Conservation (phyloP, 1,284 basidiomycete species). For the Butyriboletus appendiculatus region DNA sequence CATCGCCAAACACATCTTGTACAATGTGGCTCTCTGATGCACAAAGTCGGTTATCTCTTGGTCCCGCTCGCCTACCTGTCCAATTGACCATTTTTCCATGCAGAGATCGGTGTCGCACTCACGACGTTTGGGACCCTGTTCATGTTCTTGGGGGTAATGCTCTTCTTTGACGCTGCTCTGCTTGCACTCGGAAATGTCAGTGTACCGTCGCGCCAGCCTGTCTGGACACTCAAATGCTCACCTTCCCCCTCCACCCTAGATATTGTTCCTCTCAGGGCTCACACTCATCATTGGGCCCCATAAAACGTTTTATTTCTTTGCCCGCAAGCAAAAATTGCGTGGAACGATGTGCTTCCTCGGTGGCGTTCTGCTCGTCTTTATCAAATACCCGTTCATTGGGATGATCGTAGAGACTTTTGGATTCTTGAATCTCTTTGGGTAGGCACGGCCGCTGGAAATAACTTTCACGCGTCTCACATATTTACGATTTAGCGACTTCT, state of each 20-base stretch:
- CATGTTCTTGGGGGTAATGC: constrained; percentile 93
- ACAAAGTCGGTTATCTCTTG: constrained; percentile 50
- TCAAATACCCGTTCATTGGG: constrained; percentile 93
- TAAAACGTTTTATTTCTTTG: constrained; percentile 99
- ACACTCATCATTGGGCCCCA: constrained; percentile 94
- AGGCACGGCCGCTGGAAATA: constrained; percentile 34
- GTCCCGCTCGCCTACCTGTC: not conserved
- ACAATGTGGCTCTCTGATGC: constrained; percentile 71
- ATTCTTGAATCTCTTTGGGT: constrained; percentile 98
- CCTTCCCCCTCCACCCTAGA: constrained; percentile 45
- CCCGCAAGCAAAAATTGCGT: constrained; percentile 92
- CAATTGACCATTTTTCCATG: not conserved
- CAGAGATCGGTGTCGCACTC: constrained; percentile 95
- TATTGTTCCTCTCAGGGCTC: constrained; percentile 90
- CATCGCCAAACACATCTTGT: constrained; percentile 2
- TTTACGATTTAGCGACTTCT: constrained; percentile 81
- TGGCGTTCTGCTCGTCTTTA: constrained; percentile 85
- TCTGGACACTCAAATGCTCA: not conserved
- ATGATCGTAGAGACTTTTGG: constrained; percentile 95
- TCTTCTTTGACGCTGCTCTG: constrained; percentile 98
- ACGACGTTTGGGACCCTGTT: constrained; percentile 97
- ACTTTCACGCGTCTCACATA: constrained; percentile 7
- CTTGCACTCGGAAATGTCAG: constrained; percentile 92
- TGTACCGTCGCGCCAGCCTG: not conserved
- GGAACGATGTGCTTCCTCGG: constrained; percentile 93